Base-by-base conservation (phyloP, 2,329 filamentous ascomycete genomes). In the Aspergillus piperis region DNA sequence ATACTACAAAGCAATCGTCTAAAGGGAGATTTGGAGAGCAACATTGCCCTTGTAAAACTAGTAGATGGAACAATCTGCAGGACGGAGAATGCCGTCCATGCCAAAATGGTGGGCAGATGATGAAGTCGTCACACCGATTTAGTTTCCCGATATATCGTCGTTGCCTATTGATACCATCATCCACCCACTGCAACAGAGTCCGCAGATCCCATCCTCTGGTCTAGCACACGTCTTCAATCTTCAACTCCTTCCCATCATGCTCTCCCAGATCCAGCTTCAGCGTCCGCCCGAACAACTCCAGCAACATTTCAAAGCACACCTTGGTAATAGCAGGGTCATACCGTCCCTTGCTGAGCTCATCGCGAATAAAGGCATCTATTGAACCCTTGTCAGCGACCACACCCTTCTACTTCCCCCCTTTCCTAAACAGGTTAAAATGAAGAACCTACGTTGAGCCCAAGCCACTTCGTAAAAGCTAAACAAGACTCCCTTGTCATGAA, bases 261-360 rank as follows among this genome's bases (percentile, higher is more conserved):
- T 85, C 82, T 0, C 94, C 93, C 60, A 97, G 74, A 66, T 96
- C 92, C 3, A 88, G 84, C 79, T 90, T 91, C 72, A 97, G 78
- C 0, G 86, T 87, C 21, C 93, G 82, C 0, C 86, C 88, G 77
- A 97, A 97, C 61, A 96, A 71, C 80, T 97, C 93, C 15, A 95
- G 81, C 69, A 97, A 78, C 75, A 97, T 89, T 81, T 96, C 91
- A 73, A 96, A 96, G 79, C 93, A 96, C 38, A 94, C 85, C 72
- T 92, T 94, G 3, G 88, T 87, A 59, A 97, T 83, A 19, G 90
- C 91, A 0, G 93, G 91, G 73, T 97, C 93, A 71, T 96, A 97
- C 25, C 93, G 84, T n/a, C 92, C 93, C 79, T 96, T 96, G 76
- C 90, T 92, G 61, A 95, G 81, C 80, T 97, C 93, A 71, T 97